Evolutionary conservation across 2,329 filamentous ascomycete genomes (phyloP).

Genomic region (Apiospora rasikravindrae): DNA sequence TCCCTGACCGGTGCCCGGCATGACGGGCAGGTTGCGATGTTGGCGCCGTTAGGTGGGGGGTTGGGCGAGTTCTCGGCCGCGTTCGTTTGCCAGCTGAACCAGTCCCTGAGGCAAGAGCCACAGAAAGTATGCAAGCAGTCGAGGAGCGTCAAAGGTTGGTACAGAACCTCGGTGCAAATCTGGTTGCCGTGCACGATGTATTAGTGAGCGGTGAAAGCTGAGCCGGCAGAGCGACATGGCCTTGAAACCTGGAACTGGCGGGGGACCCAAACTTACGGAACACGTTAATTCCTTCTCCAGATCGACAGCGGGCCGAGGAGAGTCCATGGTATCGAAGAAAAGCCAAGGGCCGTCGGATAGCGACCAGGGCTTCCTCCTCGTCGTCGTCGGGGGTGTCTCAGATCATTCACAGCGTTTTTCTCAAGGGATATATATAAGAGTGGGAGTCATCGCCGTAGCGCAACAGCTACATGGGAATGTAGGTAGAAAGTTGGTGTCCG

Average conservation of each 20-base stretch:
- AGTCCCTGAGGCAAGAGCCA: conserved; percentile 92
- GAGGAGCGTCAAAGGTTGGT: conserved; percentile 87
- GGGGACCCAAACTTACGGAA: conserved; percentile 69
- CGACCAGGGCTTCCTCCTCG: conserved; percentile 20
- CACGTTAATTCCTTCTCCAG: conserved; percentile 94
- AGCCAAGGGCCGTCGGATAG: conserved; percentile 18
- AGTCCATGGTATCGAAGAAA: conserved; percentile 49
- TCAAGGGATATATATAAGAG: conserved; percentile 1
- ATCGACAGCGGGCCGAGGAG: conserved; percentile 63
- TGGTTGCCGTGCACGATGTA: conserved; percentile 43
- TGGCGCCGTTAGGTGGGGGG: conserved; percentile 52
- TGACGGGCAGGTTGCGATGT: conserved; percentile 84
- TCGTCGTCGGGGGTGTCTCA: conserved; percentile 6
- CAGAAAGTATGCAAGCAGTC: conserved; percentile 97
- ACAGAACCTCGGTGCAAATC: conserved; percentile 97
- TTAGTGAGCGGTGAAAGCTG: conserved; percentile 17
- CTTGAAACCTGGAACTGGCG: conserved; percentile 19
- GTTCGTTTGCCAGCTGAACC: conserved; percentile 83
- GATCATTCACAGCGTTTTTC: neutral
- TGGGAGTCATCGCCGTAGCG: conserved; percentile 8
- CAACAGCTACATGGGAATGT: conserved; percentile 3
- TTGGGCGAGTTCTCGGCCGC: conserved; percentile 57
- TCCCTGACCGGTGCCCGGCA: conserved; percentile 87
- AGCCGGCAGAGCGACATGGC: conserved; percentile 6
- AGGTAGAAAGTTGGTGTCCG: conserved; percentile 6